A percentile compares a stretch with the other conserved stretches of the same genome.
Conservation (phyloP, 2,329 filamentous ascomycete genomes). For the Thermomyces lanuginosus region DNA sequence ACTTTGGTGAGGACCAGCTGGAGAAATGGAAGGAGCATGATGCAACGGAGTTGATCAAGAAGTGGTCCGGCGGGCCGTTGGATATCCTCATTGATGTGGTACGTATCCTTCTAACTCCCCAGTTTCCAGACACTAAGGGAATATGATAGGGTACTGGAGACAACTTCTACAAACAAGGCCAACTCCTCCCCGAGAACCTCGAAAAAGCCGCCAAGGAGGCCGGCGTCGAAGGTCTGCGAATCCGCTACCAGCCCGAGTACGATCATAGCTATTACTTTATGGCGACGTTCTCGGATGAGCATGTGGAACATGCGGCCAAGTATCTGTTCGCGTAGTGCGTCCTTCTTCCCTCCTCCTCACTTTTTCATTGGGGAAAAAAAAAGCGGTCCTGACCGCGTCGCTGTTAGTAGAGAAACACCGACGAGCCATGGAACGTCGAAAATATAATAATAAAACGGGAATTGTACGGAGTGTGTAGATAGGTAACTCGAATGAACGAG, state of each 20-base stretch:
- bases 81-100: conserved; percentile 79
- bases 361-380: not conserved
- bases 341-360: conserved; percentile 5
- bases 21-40: conserved; percentile 78
- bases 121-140: not conserved
- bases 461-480: no score
- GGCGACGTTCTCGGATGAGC: conserved; percentile 74
- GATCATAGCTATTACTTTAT: conserved; percentile 98
- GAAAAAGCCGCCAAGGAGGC: conserved; percentile 60
- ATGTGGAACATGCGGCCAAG: conserved; percentile 83
- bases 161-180: conserved; percentile 89
- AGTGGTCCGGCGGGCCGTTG: conserved; percentile 54
- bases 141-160: conserved; percentile 60
- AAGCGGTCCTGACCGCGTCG: not conserved
- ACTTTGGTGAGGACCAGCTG: conserved; percentile 58
- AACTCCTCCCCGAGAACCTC: conserved; percentile 89
- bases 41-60: conserved; percentile 72
- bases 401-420: no score
- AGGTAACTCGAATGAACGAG: no score
- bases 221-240: conserved; percentile 52
- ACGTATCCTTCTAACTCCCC: conserved; percentile 19
- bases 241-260: conserved; percentile 80
- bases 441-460: no score
- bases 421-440: not conserved
- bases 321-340: conserved; percentile 48